Base-by-base conservation (phyloP, 768 basidiomycete species). In the Erythrobasidium yunnanense region DNA sequence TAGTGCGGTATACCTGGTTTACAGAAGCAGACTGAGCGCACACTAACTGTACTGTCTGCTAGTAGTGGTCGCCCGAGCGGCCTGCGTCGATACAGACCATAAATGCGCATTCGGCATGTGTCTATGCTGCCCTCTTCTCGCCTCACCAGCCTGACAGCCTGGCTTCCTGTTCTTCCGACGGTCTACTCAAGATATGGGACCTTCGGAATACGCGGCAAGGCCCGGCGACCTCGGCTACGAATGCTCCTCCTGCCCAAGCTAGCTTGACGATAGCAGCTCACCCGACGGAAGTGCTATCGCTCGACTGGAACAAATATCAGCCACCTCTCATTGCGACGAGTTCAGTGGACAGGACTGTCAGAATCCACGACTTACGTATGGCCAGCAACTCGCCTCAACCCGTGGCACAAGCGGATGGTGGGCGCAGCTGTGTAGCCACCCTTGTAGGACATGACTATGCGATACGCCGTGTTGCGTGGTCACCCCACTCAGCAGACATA, bases 291-390 rank as follows among this genome's bases (percentile, higher is more conserved):
- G 78, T 92, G 11, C 82, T 93, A 23, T 80, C 85, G 2, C 75
- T 91, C 32, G 90, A 92, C 70, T 93, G 89, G 88, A 93, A 93
- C 76, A 93, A 93, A 75, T 93, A 92, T 74, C 82, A 83, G 1
- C 86, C 87, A 5, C 83, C 84, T 71, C 76, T 84, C 11, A 78
- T 92, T 62, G 90, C 88, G 1, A 87, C 83, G 68, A 85, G 81
- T 1, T 86, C 86, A 30, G 87, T 90, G 29, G 89, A 92, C 76
- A 86, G 85, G 74, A 72, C 79, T 13, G 79, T 85, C 63, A 85
- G 84, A 69, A 79, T 90, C 15, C 91, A 89, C 86, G 90, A 93
- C 74, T 86, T 87, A 72, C 84, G 90, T 42, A 90, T 89, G 87
- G 80, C 88, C 51, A 82, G 85, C 71, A 80, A 82, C 23, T 71